phyloP scores from a whole-genome alignment of 2,329 filamentous ascomycete species.

The Ambrosiella cleistominuta region DNA sequence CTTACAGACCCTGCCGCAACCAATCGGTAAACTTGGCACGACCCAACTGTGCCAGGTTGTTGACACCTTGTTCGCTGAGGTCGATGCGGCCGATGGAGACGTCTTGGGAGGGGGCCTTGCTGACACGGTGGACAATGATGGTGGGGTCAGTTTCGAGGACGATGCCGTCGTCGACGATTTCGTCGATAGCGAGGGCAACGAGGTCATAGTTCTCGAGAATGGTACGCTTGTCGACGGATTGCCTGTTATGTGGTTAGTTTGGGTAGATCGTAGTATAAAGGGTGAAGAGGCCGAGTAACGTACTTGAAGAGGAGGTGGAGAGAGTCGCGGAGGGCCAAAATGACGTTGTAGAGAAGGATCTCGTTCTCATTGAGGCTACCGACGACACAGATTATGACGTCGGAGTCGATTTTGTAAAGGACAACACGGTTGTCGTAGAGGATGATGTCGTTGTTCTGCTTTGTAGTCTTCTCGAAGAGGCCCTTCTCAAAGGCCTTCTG shows the following conservation, averaged over 20 bases:
- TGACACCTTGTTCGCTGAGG: slow-evolving; percentile 83
- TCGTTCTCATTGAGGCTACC: slow-evolving; percentile 90
- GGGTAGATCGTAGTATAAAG: background rate
- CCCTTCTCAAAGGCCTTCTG: slow-evolving; percentile 97
- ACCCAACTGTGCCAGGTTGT: slow-evolving; percentile 86
- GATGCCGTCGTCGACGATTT: slow-evolving; percentile 88
- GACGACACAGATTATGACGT: slow-evolving; percentile 91
- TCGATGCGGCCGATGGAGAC: slow-evolving; percentile 87
- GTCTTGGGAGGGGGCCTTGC: slow-evolving; percentile 78
- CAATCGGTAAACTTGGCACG: slow-evolving; percentile 82
- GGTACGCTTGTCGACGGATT: slow-evolving; percentile 92
- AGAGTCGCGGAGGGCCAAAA: slow-evolving; percentile 77
- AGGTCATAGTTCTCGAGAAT: slow-evolving; percentile 98
- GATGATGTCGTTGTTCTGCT: slow-evolving; percentile 90
- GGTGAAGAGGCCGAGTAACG: slow-evolving; percentile 17
- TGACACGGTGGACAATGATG: slow-evolving; percentile 81
- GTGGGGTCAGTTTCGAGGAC: slow-evolving; percentile 95
- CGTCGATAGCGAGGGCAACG: slow-evolving; percentile 82
- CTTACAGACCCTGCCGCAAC: slow-evolving; percentile 62
- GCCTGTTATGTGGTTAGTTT: slow-evolving; percentile 31
- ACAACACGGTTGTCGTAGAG: slow-evolving; percentile 94
- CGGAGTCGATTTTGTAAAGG: slow-evolving; percentile 94
- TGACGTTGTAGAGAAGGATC: slow-evolving; percentile 85
- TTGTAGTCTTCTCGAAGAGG: slow-evolving; percentile 84
- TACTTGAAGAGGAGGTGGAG: slow-evolving; percentile 87